These are phyloP conservation scores for Calonectria montana DNA, from an alignment of 2,329 filamentous ascomycete species.

Conservation along the genomic window DNA sequence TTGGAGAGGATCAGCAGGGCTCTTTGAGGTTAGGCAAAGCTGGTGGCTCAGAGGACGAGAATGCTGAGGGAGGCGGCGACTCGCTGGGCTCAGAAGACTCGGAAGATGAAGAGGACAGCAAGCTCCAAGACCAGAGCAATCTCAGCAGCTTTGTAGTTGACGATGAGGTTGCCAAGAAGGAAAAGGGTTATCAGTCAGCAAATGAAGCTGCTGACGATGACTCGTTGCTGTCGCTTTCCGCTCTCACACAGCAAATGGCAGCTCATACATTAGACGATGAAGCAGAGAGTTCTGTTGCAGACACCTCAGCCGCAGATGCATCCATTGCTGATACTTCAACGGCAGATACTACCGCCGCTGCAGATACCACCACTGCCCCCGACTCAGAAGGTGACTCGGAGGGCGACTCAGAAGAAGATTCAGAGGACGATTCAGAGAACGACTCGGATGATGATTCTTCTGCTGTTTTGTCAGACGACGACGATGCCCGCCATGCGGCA, in stretches of 20 bases:
- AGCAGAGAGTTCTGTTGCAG: conserved; percentile 25
- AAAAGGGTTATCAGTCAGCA: conserved; percentile 40
- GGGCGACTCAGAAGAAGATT: conserved; percentile 26
- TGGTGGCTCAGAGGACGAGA: conserved; percentile 87
- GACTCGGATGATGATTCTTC: conserved; percentile 31
- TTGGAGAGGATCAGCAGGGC: conserved; percentile 73
- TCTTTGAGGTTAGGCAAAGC: conserved; percentile 76
- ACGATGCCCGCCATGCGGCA: conserved; percentile 47
- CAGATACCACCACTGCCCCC: conserved; percentile 19
- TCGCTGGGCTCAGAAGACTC: conserved; percentile 81
- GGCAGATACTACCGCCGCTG: conserved; percentile 22
- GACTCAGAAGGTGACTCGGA: conserved; percentile 25
- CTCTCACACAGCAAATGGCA: conserved; percentile 52
- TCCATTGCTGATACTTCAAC: conserved; percentile 14
- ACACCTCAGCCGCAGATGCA: conserved; percentile 20
- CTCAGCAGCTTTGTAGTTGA: conserved; percentile 67
- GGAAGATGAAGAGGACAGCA: conserved; percentile 63
- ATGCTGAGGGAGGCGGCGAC: conserved; percentile 88
- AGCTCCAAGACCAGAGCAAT: conserved; percentile 64
- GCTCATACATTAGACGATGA: conserved; percentile 50
- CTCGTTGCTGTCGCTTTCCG: conserved; percentile 49
- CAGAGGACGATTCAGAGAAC: conserved; percentile 50
- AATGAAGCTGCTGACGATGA: conserved; percentile 43
- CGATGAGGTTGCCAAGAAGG: conserved; percentile 57
- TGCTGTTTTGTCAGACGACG: conserved; percentile 48